phyloP scores from a whole-genome alignment of 2,329 filamentous ascomycete species.

The Aspergillus eucalypticola region DNA sequence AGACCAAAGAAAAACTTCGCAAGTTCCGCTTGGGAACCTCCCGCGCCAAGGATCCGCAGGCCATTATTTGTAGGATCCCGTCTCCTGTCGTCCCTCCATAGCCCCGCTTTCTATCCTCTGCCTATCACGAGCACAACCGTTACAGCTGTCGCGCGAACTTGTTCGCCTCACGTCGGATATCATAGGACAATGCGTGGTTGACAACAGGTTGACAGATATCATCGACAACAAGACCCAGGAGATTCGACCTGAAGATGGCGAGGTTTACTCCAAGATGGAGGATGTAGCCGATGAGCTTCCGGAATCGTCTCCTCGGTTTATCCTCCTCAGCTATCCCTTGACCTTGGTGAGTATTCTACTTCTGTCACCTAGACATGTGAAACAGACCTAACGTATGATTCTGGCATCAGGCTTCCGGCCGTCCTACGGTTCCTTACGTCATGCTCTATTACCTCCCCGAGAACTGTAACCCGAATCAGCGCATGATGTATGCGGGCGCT shows the following conservation, averaged over 20 bases:
- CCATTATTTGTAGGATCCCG: constrained; percentile 79
- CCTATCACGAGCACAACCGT: not conserved
- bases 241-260: constrained; percentile 78
- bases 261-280: constrained; percentile 78
- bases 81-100: constrained; percentile 10
- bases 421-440: constrained; percentile 87
- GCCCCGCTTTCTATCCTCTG: not conserved
- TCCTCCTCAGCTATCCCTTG: constrained; percentile 87
- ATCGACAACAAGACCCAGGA: constrained; percentile 91
- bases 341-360: constrained; percentile 64
- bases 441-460: constrained; percentile 92
- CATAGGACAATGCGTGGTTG: constrained; percentile 12
- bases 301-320: constrained; percentile 85
- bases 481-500: constrained; percentile 94
- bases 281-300: constrained; percentile 86
- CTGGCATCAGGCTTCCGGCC: constrained; percentile 67
- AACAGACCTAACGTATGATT: not conserved
- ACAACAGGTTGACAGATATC: constrained; percentile 60
- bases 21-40: constrained; percentile 95
- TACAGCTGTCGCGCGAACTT: not conserved
- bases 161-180: not conserved
- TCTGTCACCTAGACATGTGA: not conserved
- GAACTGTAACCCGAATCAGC: constrained; percentile 81
- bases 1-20: constrained; percentile 84
- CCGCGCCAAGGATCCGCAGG: constrained; percentile 80